Evolutionary conservation across 768 basidiomycete genomes (phyloP).

Genomic region (Auriscalpium orientale): DNA sequence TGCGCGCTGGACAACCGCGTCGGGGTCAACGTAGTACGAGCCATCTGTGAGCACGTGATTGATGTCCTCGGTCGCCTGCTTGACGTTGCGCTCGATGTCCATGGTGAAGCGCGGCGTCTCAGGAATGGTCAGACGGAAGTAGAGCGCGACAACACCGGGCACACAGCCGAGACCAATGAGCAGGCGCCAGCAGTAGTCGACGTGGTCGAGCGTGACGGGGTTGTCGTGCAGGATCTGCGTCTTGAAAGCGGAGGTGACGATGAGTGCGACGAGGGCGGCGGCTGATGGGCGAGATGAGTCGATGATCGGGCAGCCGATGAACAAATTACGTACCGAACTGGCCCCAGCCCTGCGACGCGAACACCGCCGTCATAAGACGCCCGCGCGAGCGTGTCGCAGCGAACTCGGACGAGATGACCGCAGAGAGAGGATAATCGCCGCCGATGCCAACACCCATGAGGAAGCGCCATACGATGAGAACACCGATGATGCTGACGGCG

Average conservation of each 20-base stretch:
- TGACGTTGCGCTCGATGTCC: constrained; percentile 83
- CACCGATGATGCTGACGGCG: constrained; percentile 66
- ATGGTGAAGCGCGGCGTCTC: constrained; percentile 90
- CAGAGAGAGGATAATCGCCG: constrained; percentile 81
- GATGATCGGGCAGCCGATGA: background rate
- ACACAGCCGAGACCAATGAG: constrained; percentile 84
- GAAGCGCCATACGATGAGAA: constrained; percentile 79
- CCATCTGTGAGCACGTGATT: constrained; percentile 53
- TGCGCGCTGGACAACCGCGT: constrained; percentile 50
- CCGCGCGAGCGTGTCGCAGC: constrained; percentile 71
- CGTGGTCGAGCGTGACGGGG: constrained; percentile 31
- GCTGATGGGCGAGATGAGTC: constrained; percentile 25
- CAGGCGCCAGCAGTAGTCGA: constrained; percentile 82
- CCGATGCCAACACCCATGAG: constrained; percentile 80
- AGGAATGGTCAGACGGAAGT: constrained; percentile 90
- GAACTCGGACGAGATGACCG: constrained; percentile 87
- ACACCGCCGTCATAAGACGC: constrained; percentile 85
- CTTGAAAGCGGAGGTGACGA: constrained; percentile 67
- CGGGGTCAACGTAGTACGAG: constrained; percentile 40
- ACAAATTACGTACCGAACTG: constrained; percentile 57
- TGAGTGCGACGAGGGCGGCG: constrained; percentile 58
- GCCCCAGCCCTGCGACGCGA: constrained; percentile 84
- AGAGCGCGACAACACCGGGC: constrained; percentile 74
- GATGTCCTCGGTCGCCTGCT: constrained; percentile 69
- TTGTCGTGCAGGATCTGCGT: constrained; percentile 39